phyloP scores from a whole-genome alignment of 2,329 filamentous ascomycete species.

The Talaromyces amestolkiae region DNA sequence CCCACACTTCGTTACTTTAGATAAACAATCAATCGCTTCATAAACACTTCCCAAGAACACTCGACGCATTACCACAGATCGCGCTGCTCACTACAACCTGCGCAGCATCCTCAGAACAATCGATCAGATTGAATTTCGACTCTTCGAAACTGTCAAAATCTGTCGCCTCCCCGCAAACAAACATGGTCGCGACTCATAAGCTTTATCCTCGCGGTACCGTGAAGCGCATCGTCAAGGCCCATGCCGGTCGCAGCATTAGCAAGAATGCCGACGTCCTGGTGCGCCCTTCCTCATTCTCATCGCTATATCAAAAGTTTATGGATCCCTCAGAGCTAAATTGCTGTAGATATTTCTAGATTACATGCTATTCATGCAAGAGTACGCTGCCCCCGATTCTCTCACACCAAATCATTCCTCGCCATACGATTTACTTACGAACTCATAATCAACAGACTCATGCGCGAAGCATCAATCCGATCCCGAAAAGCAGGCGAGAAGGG shows the following conservation, averaged over 20 bases:
- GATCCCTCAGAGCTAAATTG: not conserved
- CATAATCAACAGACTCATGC: conserved; percentile 61
- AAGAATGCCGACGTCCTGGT: conserved; percentile 86
- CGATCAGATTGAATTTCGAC: not conserved
- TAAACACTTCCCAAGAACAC: not conserved
- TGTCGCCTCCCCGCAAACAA: too few relatives aligned
- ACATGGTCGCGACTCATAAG: conserved; percentile 65
- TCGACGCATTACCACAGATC: not conserved
- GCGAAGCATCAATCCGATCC: conserved; percentile 73
- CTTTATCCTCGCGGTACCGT: conserved; percentile 80
- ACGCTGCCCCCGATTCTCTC: conserved; percentile 24
- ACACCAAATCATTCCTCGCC: not conserved
- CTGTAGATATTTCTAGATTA: conserved; percentile 74
- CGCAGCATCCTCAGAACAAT: not conserved
- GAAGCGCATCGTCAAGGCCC: conserved; percentile 87
- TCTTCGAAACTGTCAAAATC: not conserved
- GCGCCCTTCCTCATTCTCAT: conserved; percentile 27
- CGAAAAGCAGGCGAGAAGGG: conserved; percentile 71
- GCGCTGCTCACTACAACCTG: not conserved
- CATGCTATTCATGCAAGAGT: conserved; percentile 72
- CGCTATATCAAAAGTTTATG: not conserved
- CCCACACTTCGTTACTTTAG: not conserved
- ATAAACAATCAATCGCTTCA: not conserved
- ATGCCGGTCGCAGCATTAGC: conserved; percentile 74
- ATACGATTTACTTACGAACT: not conserved